Evolutionary conservation across 345 rosid genomes (phyloP).

Genomic region (Jatropha curcas): DNA sequence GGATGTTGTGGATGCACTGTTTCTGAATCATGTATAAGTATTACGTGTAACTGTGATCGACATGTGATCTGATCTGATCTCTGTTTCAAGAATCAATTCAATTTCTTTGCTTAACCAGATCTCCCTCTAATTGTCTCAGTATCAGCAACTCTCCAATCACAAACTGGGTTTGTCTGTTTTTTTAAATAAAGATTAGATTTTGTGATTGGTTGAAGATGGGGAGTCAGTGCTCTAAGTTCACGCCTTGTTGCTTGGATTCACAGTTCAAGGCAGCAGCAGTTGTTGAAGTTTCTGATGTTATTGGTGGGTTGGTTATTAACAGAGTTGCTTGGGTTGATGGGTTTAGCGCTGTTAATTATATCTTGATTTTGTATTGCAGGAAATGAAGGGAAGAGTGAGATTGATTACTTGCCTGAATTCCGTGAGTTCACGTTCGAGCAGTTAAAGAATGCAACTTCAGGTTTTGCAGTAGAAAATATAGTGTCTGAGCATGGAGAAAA

Average conservation of each 20-base stretch:
- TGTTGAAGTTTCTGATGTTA: conserved; percentile 49
- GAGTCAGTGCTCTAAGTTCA: conserved; percentile 60
- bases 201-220: conserved; percentile 56
- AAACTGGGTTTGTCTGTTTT: not conserved
- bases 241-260: conserved; percentile 61
- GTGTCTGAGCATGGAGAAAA: conserved; percentile 95
- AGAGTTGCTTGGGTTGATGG: conserved; percentile 1
- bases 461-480: conserved; percentile 84
- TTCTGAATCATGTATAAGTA: not conserved
- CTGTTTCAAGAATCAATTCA: conserved; percentile 10
- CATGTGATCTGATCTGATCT: conserved; percentile 6
- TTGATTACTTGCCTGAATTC: conserved; percentile 54
- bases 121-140: not conserved
- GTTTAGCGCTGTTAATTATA: conserved; percentile 3
- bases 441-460: conserved; percentile 80
- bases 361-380: conserved; percentile 38
- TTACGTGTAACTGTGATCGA: not conserved
- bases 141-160: not conserved
- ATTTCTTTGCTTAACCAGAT: not conserved
- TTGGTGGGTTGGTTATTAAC: conserved; percentile 48
- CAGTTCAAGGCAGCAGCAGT: conserved; percentile 60
- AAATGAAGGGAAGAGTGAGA: conserved; percentile 38
- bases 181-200: conserved; percentile 1
- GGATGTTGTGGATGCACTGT: not conserved
- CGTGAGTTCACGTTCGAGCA: conserved; percentile 75